Evolutionary conservation across 371 early-diverging fungal genomes (phyloP).

Genomic region (Coemansia sp.): DNA sequence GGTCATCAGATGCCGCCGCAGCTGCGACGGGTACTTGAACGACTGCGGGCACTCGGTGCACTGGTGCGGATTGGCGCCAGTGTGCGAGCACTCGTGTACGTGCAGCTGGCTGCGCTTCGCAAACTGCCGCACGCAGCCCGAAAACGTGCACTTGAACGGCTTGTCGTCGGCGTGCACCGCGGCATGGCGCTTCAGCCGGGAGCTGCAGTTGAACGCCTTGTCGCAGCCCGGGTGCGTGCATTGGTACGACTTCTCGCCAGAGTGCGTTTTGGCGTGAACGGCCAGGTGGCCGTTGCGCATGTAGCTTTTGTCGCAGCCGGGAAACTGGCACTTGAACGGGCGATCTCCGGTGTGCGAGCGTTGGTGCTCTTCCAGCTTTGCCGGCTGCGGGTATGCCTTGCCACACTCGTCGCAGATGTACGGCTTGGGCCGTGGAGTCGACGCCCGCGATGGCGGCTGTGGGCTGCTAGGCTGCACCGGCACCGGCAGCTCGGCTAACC

Average conservation of each 20-base stretch:
- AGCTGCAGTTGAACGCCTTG: slow-evolving; percentile 37
- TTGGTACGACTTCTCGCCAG: background rate
- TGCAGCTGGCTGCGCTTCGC: slow-evolving; percentile 38
- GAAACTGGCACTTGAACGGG: slow-evolving; percentile 47
- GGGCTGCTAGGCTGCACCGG: background rate
- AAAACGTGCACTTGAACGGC: slow-evolving; percentile 19
- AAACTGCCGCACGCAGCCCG: slow-evolving; percentile 35
- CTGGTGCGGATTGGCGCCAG: slow-evolving; percentile 41
- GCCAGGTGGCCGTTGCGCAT: slow-evolving; percentile 47
- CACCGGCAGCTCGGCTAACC: too few species aligned
- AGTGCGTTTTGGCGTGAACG: slow-evolving; percentile 33
- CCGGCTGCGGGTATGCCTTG: slow-evolving; percentile 36
- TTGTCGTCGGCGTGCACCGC: slow-evolving; percentile 3
- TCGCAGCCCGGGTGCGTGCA: slow-evolving; percentile 28
- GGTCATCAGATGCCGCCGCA: slow-evolving; percentile 36
- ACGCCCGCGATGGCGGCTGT: background rate
- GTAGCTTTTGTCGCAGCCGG: slow-evolving; percentile 48
- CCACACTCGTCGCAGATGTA: slow-evolving; percentile 34
- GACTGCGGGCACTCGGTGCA: slow-evolving; percentile 45
- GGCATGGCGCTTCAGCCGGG: slow-evolving; percentile 42
- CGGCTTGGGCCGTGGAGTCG: slow-evolving; percentile 11
- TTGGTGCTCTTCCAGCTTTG: slow-evolving; percentile 83
- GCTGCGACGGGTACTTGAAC: slow-evolving; percentile 52
- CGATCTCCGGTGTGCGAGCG: slow-evolving; percentile 85
- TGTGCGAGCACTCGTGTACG: slow-evolving; percentile 34